These are phyloP conservation scores for Nasturtium officinale DNA, from an alignment of 345 rosid species.

Conservation along the genomic window DNA sequence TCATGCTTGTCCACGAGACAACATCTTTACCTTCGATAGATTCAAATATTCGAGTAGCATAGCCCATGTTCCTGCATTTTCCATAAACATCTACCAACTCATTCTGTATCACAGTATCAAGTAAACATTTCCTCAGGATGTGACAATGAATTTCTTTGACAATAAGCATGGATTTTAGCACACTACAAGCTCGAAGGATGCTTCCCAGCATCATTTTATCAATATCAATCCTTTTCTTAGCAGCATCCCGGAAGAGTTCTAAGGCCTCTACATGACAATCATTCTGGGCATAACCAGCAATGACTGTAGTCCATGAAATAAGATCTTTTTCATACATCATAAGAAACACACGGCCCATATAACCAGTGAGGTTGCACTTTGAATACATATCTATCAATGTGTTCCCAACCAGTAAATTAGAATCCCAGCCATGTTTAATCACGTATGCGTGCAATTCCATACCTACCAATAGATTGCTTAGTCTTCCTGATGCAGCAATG, in stretches of 20 bases:
- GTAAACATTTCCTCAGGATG: conserved; percentile 56
- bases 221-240: conserved; percentile 46
- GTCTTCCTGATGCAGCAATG: conserved; percentile 62
- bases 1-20: conserved; percentile 92
- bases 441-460: conserved; percentile 79
- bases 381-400: conserved; percentile 81
- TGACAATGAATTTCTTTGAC: conserved; percentile 77
- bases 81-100: conserved; percentile 69
- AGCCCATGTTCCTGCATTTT: conserved; percentile 55
- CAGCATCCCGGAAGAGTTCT: conserved; percentile 54
- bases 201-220: conserved; percentile 86
- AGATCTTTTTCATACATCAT: conserved; percentile 61
- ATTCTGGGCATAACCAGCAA: conserved; percentile 77
- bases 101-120: conserved; percentile 65
- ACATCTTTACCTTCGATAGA: conserved; percentile 62
- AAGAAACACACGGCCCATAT: conserved; percentile 59
- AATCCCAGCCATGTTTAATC: conserved; percentile 60
- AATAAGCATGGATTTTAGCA: conserved; percentile 44
- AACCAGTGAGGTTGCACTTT: conserved; percentile 58
- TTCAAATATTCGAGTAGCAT: conserved; percentile 62
- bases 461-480: conserved; percentile 61
- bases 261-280: conserved; percentile 51
- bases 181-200: conserved; percentile 60
- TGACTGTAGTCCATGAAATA: conserved; percentile 82
- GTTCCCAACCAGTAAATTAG: conserved; percentile 64